Percentiles rank a stretch among this genome's conserved stretches.
Conservation (phyloP, 768 basidiomycete genomes). For the Hebeloma cylindrosporum region DNA sequence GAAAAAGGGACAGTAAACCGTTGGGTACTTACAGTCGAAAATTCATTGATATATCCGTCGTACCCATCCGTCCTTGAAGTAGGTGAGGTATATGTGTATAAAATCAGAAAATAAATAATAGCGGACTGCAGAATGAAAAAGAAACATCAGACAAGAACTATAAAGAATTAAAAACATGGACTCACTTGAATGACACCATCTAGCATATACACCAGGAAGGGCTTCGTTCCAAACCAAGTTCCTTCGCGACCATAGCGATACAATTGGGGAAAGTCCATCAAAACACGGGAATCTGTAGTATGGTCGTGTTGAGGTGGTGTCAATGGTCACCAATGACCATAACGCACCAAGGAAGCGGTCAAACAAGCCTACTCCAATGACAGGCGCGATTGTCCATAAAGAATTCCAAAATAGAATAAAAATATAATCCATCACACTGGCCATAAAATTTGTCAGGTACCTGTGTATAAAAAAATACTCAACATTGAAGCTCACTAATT, state of each 20-base stretch:
- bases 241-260: slow-evolving; percentile 84
- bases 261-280: slow-evolving; percentile 90
- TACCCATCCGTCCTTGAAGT: slow-evolving; percentile 82
- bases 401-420: slow-evolving; percentile 98
- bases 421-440: slow-evolving; percentile 80
- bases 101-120: slow-evolving; percentile 83
- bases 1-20: background rate
- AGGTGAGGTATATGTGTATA: slow-evolving; percentile 72
- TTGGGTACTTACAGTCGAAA: slow-evolving; percentile 66
- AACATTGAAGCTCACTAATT: slow-evolving; percentile 54
- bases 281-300: slow-evolving; percentile 65
- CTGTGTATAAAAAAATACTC: background rate
- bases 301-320: background rate
- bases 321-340: background rate
- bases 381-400: slow-evolving; percentile 89
- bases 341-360: slow-evolving; percentile 81
- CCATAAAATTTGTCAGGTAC: slow-evolving; percentile 4
- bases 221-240: slow-evolving; percentile 71
- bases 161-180: slow-evolving; percentile 15
- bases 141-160: slow-evolving; percentile 2
- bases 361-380: slow-evolving; percentile 92
- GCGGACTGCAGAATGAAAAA: slow-evolving; percentile 62
- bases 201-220: slow-evolving; percentile 75
- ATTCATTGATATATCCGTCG: slow-evolving; percentile 71
- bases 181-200: slow-evolving; percentile 80